Evolutionary conservation across 768 basidiomycete genomes (phyloP).

Genomic region (Galerina marginata): DNA sequence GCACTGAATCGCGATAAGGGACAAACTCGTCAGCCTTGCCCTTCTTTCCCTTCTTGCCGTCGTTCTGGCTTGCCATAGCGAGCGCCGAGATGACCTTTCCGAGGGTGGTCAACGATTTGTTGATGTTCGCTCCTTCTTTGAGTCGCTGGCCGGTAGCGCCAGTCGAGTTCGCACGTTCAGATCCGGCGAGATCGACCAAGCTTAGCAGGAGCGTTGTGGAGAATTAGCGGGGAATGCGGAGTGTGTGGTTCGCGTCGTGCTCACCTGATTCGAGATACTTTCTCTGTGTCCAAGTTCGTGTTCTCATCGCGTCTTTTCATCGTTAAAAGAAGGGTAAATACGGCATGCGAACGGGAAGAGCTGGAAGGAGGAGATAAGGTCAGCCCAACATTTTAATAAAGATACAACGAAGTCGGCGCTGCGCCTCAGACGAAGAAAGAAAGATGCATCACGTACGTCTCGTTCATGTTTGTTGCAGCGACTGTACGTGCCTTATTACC

Average conservation of each 20-base stretch:
- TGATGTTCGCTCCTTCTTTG: constrained; percentile 99
- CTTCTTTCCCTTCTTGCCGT: constrained; percentile 86
- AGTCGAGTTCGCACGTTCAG: constrained; percentile 96
- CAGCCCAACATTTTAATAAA: background rate
- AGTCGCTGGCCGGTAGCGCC: constrained; percentile 95
- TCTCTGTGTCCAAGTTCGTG: constrained; percentile 93
- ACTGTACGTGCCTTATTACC: constrained; percentile 99
- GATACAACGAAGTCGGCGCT: background rate
- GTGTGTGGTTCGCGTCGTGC: constrained; percentile 23
- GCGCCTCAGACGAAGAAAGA: constrained; percentile 14
- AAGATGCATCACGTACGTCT: constrained; percentile 65
- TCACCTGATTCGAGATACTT: constrained; percentile 96
- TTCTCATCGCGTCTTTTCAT: constrained; percentile 87
- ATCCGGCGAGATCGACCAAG: constrained; percentile 95
- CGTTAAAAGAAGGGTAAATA: constrained; percentile 93
- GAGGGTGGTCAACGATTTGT: constrained; percentile 96
- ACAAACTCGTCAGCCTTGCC: constrained; percentile 91
- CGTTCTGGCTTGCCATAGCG: constrained; percentile 68
- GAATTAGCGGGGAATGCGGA: constrained; percentile 8
- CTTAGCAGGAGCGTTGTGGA: constrained; percentile 39
- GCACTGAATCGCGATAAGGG: constrained; percentile 95
- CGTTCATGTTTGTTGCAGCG: constrained; percentile 99
- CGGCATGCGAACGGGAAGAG: constrained; percentile 96
- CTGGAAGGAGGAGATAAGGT: constrained; percentile 41
- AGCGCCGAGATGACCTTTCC: constrained; percentile 97